phyloP scores from a whole-genome alignment of 805 yeast species.

The Wickerhamiella alocasiicola region DNA sequence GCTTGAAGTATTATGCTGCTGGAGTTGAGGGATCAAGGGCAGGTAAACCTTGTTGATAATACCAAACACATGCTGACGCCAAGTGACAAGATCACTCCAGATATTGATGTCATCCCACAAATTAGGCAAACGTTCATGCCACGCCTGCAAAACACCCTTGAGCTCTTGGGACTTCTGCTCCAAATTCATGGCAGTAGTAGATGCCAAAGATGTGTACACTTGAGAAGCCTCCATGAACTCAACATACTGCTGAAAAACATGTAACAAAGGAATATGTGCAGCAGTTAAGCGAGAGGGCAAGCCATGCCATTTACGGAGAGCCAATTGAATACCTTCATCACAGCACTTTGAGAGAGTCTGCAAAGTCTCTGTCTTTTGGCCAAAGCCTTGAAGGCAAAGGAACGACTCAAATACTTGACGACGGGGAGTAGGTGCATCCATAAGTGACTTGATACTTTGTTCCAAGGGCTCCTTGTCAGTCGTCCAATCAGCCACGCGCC shows the following conservation, averaged over 20 bases:
- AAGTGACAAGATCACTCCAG: conserved; percentile 95
- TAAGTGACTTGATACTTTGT: conserved; percentile 85
- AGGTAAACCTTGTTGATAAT: conserved; percentile 88
- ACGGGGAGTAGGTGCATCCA: conserved; percentile 98
- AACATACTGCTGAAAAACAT: conserved; percentile 92
- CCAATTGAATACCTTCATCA: conserved; percentile 92
- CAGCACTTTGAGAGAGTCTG: conserved; percentile 76
- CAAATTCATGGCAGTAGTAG: conserved; percentile 83
- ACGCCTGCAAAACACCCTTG: conserved; percentile 86
- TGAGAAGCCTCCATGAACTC: conserved; percentile 97
- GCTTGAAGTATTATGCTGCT: not conserved
- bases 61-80: conserved; percentile 98
- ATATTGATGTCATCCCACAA: conserved; percentile 94
- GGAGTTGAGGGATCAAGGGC: conserved; percentile 50
- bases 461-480: conserved; percentile 89
- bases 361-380: conserved; percentile 76
- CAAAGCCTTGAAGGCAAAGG: conserved; percentile 81
- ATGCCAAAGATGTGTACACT: conserved; percentile 72
- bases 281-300: conserved; percentile 53
- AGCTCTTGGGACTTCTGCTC: conserved; percentile 90
- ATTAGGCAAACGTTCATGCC: conserved; percentile 96
- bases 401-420: conserved; percentile 93
- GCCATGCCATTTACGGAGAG: conserved; percentile 85
- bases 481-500: conserved; percentile 99
- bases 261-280: conserved; percentile 82